A percentile compares a stretch with the other conserved stretches of the same genome.
Conservation (phyloP, 306 rosid genomes). For the Corylus americana region DNA sequence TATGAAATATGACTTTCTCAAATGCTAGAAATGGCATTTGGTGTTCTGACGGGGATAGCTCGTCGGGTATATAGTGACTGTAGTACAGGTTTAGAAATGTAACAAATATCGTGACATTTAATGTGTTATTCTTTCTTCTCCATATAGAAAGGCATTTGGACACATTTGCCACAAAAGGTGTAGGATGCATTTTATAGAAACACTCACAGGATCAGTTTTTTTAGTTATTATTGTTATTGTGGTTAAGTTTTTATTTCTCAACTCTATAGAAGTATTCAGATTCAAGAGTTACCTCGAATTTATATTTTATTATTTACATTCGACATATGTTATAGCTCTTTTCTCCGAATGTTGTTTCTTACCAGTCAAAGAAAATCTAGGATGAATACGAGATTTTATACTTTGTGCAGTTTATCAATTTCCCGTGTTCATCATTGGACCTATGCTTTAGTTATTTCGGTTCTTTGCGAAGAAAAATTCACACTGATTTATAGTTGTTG, state of each 20-base stretch:
- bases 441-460: not conserved
- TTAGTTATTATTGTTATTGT: not conserved
- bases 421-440: not conserved
- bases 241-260: not conserved
- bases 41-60: not conserved
- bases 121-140: not conserved
- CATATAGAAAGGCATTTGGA: not conserved
- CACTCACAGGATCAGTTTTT: not conserved
- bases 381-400: not conserved
- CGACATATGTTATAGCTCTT: not conserved
- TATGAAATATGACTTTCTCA: not conserved
- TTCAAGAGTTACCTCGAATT: not conserved
- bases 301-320: not conserved
- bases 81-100: not conserved
- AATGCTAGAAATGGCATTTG: constrained; percentile 1
- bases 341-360: not conserved
- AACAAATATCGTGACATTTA: not conserved
- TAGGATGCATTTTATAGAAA: not conserved
- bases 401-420: not conserved
- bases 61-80: not conserved
- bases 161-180: not conserved
- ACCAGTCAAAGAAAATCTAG: not conserved
- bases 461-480: not conserved
- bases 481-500: not conserved
- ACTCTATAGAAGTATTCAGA: not conserved